Conservation (phyloP, 2,329 filamentous ascomycete genomes). For the Exophiala viscosa region DNA sequence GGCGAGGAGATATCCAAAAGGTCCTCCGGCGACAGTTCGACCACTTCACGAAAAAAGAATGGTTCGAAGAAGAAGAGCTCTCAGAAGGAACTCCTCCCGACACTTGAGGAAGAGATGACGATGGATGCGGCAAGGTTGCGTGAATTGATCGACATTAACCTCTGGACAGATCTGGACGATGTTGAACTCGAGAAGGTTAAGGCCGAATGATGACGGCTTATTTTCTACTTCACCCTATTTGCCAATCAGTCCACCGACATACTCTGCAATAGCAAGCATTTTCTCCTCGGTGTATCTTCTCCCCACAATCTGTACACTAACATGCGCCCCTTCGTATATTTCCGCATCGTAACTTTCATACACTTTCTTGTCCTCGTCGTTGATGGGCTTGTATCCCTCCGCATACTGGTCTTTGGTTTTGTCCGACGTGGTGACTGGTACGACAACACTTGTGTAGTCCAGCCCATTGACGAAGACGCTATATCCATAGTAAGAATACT, state of each 20-base stretch:
- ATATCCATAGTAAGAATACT: constrained; percentile 41
- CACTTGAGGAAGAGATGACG: constrained; percentile 10
- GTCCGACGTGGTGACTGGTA: constrained; percentile 45
- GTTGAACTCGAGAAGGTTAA: constrained; percentile 14
- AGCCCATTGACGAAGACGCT: constrained; percentile 37
- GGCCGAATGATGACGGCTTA: constrained; percentile 2
- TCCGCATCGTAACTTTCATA: constrained; percentile 50
- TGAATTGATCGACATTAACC: constrained; percentile 9
- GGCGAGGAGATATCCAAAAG: not conserved
- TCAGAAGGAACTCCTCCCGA: not conserved
- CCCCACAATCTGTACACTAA: constrained; percentile 48
- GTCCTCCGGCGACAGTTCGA: not conserved
- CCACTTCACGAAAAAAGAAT: not conserved
- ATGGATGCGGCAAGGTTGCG: constrained; percentile 8
- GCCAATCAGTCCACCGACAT: constrained; percentile 31
- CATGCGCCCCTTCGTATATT: constrained; percentile 47
- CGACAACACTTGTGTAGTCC: constrained; percentile 42
- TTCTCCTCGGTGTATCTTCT: constrained; percentile 53
- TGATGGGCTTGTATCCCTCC: constrained; percentile 38
- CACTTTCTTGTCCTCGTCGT: constrained; percentile 42
- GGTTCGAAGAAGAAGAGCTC: not conserved
- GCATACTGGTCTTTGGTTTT: constrained; percentile 38
- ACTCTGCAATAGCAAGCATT: constrained; percentile 44
- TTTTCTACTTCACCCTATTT: constrained; percentile 12
- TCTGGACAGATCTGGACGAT: constrained; percentile 16